Evolutionary conservation across 768 basidiomycete genomes (phyloP).

Genomic region (Tricholoma sp.): DNA sequence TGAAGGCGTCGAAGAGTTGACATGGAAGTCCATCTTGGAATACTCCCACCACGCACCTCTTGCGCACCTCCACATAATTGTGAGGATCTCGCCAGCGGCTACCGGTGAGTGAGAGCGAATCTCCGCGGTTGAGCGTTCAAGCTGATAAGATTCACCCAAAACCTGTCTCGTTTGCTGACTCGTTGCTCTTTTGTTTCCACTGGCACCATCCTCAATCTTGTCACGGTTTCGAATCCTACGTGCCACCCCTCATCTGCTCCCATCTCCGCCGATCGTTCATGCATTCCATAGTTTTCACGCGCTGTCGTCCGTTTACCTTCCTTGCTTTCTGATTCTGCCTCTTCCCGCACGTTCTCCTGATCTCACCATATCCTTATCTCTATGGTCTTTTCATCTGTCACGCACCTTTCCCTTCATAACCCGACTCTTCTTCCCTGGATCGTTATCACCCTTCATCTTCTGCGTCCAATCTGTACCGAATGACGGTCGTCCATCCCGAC

Average conservation of each 20-base stretch:
- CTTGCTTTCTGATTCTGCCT: not conserved
- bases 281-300: not conserved
- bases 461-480: not conserved
- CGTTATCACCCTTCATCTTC: not conserved
- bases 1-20: not conserved
- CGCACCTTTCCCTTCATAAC: not conserved
- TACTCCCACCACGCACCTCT: not conserved
- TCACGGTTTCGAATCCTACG: not conserved
- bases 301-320: not conserved
- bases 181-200: not conserved
- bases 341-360: not conserved
- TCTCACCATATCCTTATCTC: not conserved
- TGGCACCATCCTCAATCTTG: not conserved
- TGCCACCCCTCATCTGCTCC: not conserved
- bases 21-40: not conserved
- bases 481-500: too few relatives aligned
- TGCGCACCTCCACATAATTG: not conserved
- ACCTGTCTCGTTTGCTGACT: too few relatives aligned
- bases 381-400: not conserved
- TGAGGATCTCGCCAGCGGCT: not conserved
- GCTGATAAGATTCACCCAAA: not conserved
- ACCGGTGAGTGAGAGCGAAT: not conserved
- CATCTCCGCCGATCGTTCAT: not conserved
- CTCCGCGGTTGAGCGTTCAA: not conserved
- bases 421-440: not conserved